phyloP scores from a whole-genome alignment of 2,329 filamentous ascomycete genomes.

The Fusarium solani-melongenae region DNA sequence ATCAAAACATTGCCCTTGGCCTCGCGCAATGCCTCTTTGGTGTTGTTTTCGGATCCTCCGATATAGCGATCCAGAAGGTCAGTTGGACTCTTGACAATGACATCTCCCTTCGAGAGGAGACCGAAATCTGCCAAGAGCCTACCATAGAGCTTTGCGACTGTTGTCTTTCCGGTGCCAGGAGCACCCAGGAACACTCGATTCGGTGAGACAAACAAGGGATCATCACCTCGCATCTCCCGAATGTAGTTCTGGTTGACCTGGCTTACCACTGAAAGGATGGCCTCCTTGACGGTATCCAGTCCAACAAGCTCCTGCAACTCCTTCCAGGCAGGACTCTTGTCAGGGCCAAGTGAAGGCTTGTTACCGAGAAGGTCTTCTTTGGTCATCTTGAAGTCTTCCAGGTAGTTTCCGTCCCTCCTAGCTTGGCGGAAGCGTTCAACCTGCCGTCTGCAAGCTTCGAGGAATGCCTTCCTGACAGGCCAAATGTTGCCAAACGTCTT shows the following conservation, averaged over 20 bases:
- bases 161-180: slow-evolving; percentile 80
- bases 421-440: slow-evolving; percentile 62
- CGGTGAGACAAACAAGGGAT: slow-evolving; percentile 66
- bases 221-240: slow-evolving; percentile 70
- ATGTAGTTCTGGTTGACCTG: slow-evolving; percentile 71
- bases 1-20: slow-evolving; percentile 78
- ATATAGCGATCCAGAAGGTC: slow-evolving; percentile 75
- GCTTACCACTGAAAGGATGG: slow-evolving; percentile 55
- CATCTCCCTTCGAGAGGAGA: slow-evolving; percentile 60
- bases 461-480: slow-evolving; percentile 67
- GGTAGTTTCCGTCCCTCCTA: slow-evolving; percentile 34
- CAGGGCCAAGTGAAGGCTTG: slow-evolving; percentile 65
- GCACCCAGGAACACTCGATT: slow-evolving; percentile 78
- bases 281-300: slow-evolving; percentile 68
- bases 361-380: slow-evolving; percentile 78
- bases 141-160: slow-evolving; percentile 78
- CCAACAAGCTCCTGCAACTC: slow-evolving; percentile 70
- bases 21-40: slow-evolving; percentile 74
- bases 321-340: slow-evolving; percentile 65
- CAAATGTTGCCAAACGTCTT: slow-evolving; percentile 79
- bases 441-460: slow-evolving; percentile 66
- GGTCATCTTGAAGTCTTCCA: slow-evolving; percentile 50
- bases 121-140: slow-evolving; percentile 74
- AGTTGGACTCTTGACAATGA: slow-evolving; percentile 76
- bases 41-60: slow-evolving; percentile 75